phyloP scores from a whole-genome alignment of 352 stramenopile genomes.

The Peronospora farinosa region DNA sequence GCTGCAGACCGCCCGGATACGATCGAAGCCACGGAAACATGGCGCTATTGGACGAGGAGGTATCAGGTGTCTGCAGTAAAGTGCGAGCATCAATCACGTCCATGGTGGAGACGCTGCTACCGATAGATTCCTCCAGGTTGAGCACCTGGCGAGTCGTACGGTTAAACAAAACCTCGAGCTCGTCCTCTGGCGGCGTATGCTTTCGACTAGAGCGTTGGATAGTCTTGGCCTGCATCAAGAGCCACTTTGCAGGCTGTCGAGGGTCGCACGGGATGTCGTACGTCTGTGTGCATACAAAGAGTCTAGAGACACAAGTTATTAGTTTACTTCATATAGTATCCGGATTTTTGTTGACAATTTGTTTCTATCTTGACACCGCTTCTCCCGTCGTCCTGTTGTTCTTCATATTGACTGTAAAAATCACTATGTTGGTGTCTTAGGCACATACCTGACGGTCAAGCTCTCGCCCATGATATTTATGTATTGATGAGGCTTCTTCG shows the following conservation, averaged over 20 bases:
- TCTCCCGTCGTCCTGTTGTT: not conserved
- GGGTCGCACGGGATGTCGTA: slow-evolving; percentile 81
- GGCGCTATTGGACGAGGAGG: slow-evolving; percentile 52
- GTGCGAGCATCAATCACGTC: slow-evolving; percentile 74
- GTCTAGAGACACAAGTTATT: slow-evolving; percentile 18
- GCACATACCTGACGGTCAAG: slow-evolving; percentile 47
- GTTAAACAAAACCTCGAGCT: slow-evolving; percentile 82
- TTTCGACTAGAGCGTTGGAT: slow-evolving; percentile 62
- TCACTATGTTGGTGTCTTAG: not conserved
- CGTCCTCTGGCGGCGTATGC: slow-evolving; percentile 33
- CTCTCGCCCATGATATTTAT: slow-evolving; percentile 30
- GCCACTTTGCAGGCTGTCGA: slow-evolving; percentile 60
- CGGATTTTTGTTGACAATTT: not conserved
- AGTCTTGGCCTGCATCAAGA: slow-evolving; percentile 69
- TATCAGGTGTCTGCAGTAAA: slow-evolving; percentile 59
- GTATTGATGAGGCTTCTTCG: not conserved
- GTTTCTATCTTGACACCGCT: slow-evolving; percentile 1
- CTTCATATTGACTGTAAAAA: not conserved
- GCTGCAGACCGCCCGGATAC: slow-evolving; percentile 43
- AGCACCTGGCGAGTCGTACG: slow-evolving; percentile 60
- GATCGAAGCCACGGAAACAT: slow-evolving; percentile 75
- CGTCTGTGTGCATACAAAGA: slow-evolving; percentile 76
- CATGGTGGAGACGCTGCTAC: slow-evolving; percentile 54
- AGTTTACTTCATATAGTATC: not conserved
- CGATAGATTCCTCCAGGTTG: slow-evolving; percentile 62